Evolutionary conservation across 2,329 filamentous ascomycete genomes (phyloP), one percentile per base, ranked within the genome.

Genomic region (Trichophyton simii): DNA sequence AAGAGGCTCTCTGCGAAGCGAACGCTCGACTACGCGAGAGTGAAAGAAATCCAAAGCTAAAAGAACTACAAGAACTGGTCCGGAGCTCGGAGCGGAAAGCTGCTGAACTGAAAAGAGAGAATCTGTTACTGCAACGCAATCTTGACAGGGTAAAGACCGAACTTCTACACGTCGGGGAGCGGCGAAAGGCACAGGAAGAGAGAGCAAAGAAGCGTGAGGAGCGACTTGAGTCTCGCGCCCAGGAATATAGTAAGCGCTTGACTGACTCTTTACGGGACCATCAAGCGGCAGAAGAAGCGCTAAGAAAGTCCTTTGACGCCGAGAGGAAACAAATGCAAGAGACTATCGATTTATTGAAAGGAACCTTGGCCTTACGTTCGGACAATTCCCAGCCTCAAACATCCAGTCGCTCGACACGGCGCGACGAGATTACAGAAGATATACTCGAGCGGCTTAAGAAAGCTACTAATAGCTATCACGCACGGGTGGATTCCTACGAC

Each of bases 151-250:
- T 76, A 42, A 77, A 77, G 64, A 70, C 72, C 59, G 74, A 76
- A 59, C 76, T 76, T 69, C 70, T 67, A 31, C 72, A 72, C 58
- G 76, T 76, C 52, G 75, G 77, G 61, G 72, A 70, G 20, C 70
- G 75, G 25, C 74, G 76, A 61, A 73, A 75, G 57, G 71, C 76
- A 22, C 75, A 76, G 60, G 76, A 78, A 66, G 69, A 69, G 6
- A 75, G 69, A 59, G 64, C 76, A 22, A 77, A 75, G 63, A 70
- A 74, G 57, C 69, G 73, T 61, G 74, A 76, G 46, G 65, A 69
- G 41, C 75, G 72, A 59, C 64, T 76, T 31, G 75, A 76, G 61
- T 64, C 66, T 13, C 71, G 74, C 31, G 70, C 74, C 8, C 72
- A 75, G 58, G 73, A 76, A 54, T 76, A 74, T 63, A 72, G 74